Percentiles rank a stretch among this genome's conserved stretches.
These are phyloP conservation scores for Botrytis medusae DNA, from an alignment of 2,329 filamentous ascomycete species.

Conservation along the genomic window DNA sequence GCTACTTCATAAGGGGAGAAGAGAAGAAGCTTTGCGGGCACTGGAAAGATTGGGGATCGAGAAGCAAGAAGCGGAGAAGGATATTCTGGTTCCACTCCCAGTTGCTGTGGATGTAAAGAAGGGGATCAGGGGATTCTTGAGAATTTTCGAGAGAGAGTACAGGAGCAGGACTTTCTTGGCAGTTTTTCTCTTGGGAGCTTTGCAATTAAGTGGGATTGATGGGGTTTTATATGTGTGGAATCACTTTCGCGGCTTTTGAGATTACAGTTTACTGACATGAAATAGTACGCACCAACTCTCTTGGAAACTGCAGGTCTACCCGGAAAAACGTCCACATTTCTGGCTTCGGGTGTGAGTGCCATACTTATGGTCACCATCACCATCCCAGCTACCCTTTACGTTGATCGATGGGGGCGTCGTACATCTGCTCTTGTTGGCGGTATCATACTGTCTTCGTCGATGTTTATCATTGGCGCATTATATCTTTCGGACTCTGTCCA, in stretches of 20 bases:
- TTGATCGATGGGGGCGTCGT: not conserved
- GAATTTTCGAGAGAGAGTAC: slow-evolving; percentile 42
- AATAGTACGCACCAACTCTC: not conserved
- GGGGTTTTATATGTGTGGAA: slow-evolving; percentile 55
- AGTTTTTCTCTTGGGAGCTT: slow-evolving; percentile 55
- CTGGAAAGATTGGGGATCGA: slow-evolving; percentile 34
- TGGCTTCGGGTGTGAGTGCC: not conserved
- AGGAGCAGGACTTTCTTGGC: slow-evolving; percentile 50
- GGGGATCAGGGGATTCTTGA: slow-evolving; percentile 14
- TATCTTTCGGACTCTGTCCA: not conserved
- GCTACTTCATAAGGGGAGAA: slow-evolving; percentile 50
- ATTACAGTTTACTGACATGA: not conserved
- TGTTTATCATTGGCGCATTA: not conserved
- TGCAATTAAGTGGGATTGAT: slow-evolving; percentile 60
- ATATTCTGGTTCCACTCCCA: slow-evolving; percentile 1
- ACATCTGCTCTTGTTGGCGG: not conserved
- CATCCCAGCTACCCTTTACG: not conserved
- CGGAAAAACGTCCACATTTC: not conserved
- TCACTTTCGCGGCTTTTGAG: not conserved
- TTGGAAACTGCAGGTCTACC: not conserved
- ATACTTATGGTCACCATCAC: not conserved
- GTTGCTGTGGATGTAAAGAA: not conserved
- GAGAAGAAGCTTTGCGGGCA: slow-evolving; percentile 46
- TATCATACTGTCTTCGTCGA: not conserved
- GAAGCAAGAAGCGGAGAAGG: slow-evolving; percentile 27